phyloP scores from a whole-genome alignment of 2,329 filamentous ascomycete genomes.

The Cercospora sesami region DNA sequence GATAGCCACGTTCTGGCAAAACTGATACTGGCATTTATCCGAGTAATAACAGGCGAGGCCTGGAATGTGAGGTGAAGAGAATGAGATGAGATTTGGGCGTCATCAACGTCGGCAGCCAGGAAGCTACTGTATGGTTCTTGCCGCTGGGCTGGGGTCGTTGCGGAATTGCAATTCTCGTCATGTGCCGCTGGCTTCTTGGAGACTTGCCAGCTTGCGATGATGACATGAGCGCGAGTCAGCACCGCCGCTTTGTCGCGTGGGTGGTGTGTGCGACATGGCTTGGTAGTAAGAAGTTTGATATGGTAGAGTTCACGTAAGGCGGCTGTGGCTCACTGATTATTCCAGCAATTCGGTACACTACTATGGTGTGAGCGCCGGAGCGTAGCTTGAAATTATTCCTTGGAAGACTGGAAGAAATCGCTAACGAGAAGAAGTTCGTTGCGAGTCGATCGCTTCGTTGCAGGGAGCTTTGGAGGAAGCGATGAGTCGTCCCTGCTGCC shows the following conservation, averaged over 20 bases:
- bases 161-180: not conserved
- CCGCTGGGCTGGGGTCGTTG: not conserved
- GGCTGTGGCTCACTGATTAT: not conserved
- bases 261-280: not conserved
- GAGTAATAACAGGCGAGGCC: not conserved
- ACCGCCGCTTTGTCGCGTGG: not conserved
- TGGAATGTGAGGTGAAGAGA: not conserved
- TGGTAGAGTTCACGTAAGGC: not conserved
- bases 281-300: not conserved
- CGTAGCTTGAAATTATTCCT: not conserved
- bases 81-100: not conserved
- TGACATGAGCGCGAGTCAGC: not conserved
- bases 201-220: not conserved
- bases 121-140: not conserved
- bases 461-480: not conserved
- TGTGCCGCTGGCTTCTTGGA: not conserved
- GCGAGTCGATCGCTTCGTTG: not conserved
- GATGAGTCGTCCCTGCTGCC: not conserved
- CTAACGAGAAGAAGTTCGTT: not conserved
- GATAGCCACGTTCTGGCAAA: not conserved
- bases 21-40: not conserved
- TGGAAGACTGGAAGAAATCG: not conserved
- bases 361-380: not conserved
- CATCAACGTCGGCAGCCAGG: not conserved
- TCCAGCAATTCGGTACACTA: not conserved